These are phyloP conservation scores for Phytophthora megakarya DNA, from an alignment of 352 stramenopile genomes.

Conservation along the genomic window DNA sequence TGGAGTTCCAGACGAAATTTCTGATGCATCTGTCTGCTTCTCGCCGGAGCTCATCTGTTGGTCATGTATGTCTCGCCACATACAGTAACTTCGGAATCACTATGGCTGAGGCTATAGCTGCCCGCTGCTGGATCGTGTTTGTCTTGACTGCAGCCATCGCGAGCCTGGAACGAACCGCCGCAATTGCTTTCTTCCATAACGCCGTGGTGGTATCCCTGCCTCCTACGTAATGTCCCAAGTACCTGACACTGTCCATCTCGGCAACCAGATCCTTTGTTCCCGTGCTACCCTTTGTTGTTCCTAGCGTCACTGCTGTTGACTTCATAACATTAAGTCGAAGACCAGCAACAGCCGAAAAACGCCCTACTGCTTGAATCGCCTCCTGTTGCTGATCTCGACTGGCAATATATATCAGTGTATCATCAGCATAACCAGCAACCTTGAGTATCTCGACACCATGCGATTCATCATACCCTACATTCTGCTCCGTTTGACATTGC, in stretches of 20 bases:
- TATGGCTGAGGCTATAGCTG: no score
- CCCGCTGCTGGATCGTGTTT: background rate
- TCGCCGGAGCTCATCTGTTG: no score
- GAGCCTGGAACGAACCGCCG: background rate
- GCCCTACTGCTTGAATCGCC: background rate
- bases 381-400: background rate
- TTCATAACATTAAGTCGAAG: background rate
- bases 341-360: slow-evolving; percentile 1
- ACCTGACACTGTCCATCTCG: background rate
- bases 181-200: slow-evolving; percentile 1
- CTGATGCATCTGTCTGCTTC: no score
- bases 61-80: no score
- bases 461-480: no score
- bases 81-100: no score
- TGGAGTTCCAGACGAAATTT: no score
- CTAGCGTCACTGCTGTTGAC: background rate
- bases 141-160: background rate
- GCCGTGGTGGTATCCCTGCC: background rate
- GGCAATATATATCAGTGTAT: background rate
- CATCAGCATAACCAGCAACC: slow-evolving; percentile 3
- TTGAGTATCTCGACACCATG: background rate
- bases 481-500: background rate
- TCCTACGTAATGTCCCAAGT: background rate
- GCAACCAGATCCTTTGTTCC: no score
- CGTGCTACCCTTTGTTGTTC: background rate